A percentile compares a stretch with the other conserved stretches of the same genome.
Conservation (phyloP, 148 eudicot species). For the Fagopyrum esculentum region DNA sequence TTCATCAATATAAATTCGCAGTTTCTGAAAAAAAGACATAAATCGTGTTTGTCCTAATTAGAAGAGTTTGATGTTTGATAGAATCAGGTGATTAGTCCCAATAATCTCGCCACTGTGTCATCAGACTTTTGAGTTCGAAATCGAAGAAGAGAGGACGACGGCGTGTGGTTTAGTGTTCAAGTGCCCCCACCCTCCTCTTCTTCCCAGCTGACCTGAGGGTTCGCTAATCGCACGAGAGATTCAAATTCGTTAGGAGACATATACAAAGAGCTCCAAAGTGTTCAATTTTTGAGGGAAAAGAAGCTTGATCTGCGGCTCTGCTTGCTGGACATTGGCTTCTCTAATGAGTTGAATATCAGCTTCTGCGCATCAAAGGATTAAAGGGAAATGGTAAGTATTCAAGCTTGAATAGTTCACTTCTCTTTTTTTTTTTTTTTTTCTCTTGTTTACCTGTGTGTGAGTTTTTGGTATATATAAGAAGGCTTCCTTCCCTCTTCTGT, state of each 20-base stretch:
- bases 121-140: constrained; percentile 6
- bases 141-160: not conserved
- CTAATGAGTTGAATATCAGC: constrained; percentile 8
- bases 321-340: not conserved
- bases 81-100: not conserved
- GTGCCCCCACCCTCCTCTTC: constrained; percentile 5
- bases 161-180: not conserved
- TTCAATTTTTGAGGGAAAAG: not conserved
- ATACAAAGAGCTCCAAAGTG: not conserved
- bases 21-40: not conserved
- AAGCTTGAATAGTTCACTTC: not conserved
- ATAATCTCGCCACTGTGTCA: not conserved
- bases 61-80: not conserved
- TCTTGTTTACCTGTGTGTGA: not conserved
- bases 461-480: not conserved
- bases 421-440: not conserved
- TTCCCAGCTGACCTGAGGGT: constrained; percentile 10
- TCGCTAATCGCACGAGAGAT: not conserved
- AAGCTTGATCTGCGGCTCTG: constrained; percentile 1
- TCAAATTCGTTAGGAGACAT: not conserved
- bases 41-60: not conserved
- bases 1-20: not conserved
- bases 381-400: constrained; percentile 2
- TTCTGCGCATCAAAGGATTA: not conserved
- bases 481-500: not conserved